Base-by-base conservation (phyloP, 176 grass and related monocot species). In the Aegilops longissima region DNA sequence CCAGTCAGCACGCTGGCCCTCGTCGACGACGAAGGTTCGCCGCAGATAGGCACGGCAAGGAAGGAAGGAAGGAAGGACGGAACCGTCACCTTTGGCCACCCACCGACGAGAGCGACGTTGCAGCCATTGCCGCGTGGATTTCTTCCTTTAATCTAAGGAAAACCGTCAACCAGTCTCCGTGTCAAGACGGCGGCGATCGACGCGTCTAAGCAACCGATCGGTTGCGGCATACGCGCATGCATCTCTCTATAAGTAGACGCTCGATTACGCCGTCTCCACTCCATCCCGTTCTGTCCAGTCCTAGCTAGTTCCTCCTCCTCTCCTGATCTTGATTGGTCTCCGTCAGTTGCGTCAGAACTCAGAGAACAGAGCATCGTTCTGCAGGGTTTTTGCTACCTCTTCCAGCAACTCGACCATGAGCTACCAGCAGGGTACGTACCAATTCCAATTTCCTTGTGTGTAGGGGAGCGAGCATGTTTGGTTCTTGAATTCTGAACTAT, bases 351-450 rank as follows among this genome's bases (percentile, higher is more conserved):
- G 7, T 29, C 42, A 9, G 1, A 31, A 18, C 14, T 76, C 40
- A 29, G 24, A 29, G 25, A 76, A 20, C 73, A 52, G 25, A 52
- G 44, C 44, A 9, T 72, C 5, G 3, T 9, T 47, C 71, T 6
- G 40, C 42, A 10, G 23, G 17, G 24, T 31, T 3, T 11, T 54
- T 11, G 14, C 45, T 54, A 21, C 14, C 45, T 54, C 73, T 21
- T 34, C 45, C 45, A 3, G 16, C 45, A 54, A 31, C 9, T 20
- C 45, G 47, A 58, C 6, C 47, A 77, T 77, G 74, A 77, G 74
- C 74, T 77, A 77, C 74, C 74, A 77, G 27, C 74, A 77, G 74
- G 47, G 74, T 77, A 77, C 16, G 74, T 21, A 12, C 73, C 4
- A 21, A 33, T 12, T 33, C 45, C 25, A 31, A 5, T 33, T 33